Evolutionary conservation across 176 grass and related monocot genomes (phyloP).

Genomic region (Oryza australiensis): DNA sequence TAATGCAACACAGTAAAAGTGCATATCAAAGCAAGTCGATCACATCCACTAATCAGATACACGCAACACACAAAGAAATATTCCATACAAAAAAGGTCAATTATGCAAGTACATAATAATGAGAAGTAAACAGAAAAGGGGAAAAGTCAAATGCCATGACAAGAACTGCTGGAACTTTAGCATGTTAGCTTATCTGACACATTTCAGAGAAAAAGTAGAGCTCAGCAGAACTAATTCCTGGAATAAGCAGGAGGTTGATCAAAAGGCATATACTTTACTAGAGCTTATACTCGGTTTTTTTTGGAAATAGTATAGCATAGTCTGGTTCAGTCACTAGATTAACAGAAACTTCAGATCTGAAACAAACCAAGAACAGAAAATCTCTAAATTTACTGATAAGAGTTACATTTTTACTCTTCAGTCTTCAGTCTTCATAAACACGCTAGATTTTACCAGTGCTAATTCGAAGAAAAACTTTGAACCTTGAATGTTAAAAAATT

Average conservation of each 20-base stretch:
- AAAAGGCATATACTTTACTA: not conserved
- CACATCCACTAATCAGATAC: not conserved
- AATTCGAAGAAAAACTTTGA: not conserved
- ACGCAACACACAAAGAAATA: not conserved
- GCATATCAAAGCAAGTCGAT: not conserved
- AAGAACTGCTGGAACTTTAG: conserved; percentile 8
- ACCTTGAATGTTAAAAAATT: not conserved
- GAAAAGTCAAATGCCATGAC: conserved; percentile 29
- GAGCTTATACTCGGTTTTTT: conserved; percentile 9
- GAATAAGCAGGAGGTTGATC: not conserved
- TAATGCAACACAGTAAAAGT: not conserved
- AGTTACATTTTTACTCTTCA: not conserved
- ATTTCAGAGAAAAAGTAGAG: conserved; percentile 33
- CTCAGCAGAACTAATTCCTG: not conserved
- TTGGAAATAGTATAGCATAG: not conserved
- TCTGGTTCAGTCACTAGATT: not conserved
- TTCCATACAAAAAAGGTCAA: conserved; percentile 1
- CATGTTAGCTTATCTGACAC: conserved; percentile 22
- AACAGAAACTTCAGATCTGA: conserved; percentile 30
- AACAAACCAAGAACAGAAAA: not conserved
- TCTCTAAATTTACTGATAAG: not conserved
- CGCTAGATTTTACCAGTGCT: not conserved
- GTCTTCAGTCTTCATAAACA: not conserved
- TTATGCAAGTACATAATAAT: conserved; percentile 15
- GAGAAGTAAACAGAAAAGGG: not conserved